phyloP scores from a whole-genome alignment of 2,329 filamentous ascomycete species.

The Aspergillus terreus region DNA sequence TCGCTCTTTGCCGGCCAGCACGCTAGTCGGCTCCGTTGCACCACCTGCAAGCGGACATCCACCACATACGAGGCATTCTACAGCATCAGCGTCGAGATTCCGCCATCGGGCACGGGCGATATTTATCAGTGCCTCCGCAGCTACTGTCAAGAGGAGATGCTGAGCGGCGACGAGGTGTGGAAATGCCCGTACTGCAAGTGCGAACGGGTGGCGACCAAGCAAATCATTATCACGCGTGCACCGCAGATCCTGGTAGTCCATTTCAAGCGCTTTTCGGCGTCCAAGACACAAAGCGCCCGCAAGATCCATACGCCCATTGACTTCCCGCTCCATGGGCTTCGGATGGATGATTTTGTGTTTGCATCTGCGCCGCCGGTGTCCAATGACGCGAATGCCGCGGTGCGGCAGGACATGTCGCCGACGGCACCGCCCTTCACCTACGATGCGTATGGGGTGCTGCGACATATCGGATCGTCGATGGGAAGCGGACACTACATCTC shows the following conservation, averaged over 20 bases:
- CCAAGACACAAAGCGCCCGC: slow-evolving; percentile 51
- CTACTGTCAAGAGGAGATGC: slow-evolving; percentile 64
- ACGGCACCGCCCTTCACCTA: slow-evolving; percentile 63
- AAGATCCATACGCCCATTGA: slow-evolving; percentile 71
- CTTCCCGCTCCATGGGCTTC: slow-evolving; percentile 71
- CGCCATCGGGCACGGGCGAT: slow-evolving; percentile 55
- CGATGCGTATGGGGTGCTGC: slow-evolving; percentile 79
- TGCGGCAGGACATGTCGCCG: slow-evolving; percentile 51
- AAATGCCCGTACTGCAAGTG: slow-evolving; percentile 72
- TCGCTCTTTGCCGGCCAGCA: slow-evolving; percentile 74
- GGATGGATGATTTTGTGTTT: slow-evolving; percentile 59
- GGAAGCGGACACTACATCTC: slow-evolving; percentile 77
- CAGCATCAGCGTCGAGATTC: slow-evolving; percentile 67
- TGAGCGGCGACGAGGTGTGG: slow-evolving; percentile 66
- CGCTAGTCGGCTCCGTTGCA: slow-evolving; percentile 58
- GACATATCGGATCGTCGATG: slow-evolving; percentile 66
- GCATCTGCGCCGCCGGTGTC: slow-evolving; percentile 38
- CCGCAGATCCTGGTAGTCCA: slow-evolving; percentile 76
- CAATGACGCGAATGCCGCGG: slow-evolving; percentile 44
- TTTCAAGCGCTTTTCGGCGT: slow-evolving; percentile 66
- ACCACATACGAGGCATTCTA: slow-evolving; percentile 70
- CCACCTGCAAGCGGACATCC: slow-evolving; percentile 59
- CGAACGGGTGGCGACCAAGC: slow-evolving; percentile 64
- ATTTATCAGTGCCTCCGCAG: slow-evolving; percentile 67
- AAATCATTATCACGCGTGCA: slow-evolving; percentile 70